Percentiles rank a stretch among this genome's conserved stretches.
Evolutionary conservation across 2,329 filamentous ascomycete genomes (phyloP).

Genomic region (Microdochium nivale): DNA sequence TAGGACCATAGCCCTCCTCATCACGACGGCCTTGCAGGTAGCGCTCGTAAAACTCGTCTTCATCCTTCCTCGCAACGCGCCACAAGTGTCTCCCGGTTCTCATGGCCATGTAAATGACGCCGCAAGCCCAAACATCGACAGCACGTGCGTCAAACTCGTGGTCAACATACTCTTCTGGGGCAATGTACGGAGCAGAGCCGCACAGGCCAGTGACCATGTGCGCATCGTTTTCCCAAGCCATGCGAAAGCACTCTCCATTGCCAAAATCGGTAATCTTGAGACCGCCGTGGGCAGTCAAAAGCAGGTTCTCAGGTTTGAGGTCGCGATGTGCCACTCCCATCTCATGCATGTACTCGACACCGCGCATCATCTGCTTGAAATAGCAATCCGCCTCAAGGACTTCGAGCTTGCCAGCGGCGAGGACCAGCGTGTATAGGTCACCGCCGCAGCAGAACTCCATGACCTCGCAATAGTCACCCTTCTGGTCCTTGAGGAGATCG

Average conservation of each 20-base stretch:
- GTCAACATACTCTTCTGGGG: slow-evolving; percentile 91
- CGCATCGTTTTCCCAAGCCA: slow-evolving; percentile 98
- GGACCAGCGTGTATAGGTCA: slow-evolving; percentile 87
- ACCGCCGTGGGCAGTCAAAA: slow-evolving; percentile 83
- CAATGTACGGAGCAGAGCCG: slow-evolving; percentile 93
- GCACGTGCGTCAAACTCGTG: slow-evolving; percentile 94
- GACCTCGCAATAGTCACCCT: slow-evolving; percentile 96
- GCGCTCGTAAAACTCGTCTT: slow-evolving; percentile 93
- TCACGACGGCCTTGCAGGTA: slow-evolving; percentile 90
- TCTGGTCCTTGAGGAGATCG: slow-evolving; percentile 88
- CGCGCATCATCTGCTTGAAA: slow-evolving; percentile 98
- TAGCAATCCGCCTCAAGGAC: slow-evolving; percentile 93
- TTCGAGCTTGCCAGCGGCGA: slow-evolving; percentile 85
- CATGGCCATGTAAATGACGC: slow-evolving; percentile 99
- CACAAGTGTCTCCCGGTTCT: slow-evolving; percentile 90
- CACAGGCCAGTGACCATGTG: slow-evolving; percentile 98
- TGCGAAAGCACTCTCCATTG: slow-evolving; percentile 97
- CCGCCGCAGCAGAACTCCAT: slow-evolving; percentile 99
- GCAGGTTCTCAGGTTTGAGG: slow-evolving; percentile 90
- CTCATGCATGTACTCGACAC: slow-evolving; percentile 97
- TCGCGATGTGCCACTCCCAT: slow-evolving; percentile 98
- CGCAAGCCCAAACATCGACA: slow-evolving; percentile 97
- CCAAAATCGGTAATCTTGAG: slow-evolving; percentile 98
- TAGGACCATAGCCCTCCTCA: slow-evolving; percentile 92
- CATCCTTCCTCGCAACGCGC: slow-evolving; percentile 93